Conservation (phyloP, 129 eudicot genomes). For the Heracleum sosnowskyi region DNA sequence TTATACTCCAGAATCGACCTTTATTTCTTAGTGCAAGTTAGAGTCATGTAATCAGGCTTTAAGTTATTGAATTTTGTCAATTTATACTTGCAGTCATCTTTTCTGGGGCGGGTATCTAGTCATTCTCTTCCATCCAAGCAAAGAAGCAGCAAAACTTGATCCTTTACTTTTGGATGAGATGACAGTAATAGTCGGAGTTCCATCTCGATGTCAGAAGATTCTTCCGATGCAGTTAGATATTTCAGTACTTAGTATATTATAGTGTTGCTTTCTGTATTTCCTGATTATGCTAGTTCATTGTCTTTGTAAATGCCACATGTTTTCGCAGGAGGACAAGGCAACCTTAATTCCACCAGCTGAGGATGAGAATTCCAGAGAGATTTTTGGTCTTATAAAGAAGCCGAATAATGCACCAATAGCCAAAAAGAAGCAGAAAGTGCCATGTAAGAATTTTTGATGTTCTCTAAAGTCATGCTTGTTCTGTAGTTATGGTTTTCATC, state of each 20-base stretch:
- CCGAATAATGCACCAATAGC: slow-evolving; percentile 39
- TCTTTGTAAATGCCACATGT: background rate
- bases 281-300: background rate
- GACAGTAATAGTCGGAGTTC: slow-evolving; percentile 89
- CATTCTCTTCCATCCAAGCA: slow-evolving; percentile 43
- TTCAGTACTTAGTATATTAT: background rate
- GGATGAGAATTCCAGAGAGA: no score
- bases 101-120: slow-evolving; percentile 48
- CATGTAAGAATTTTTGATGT: slow-evolving; percentile 37
- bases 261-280: background rate
- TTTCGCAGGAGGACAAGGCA: no score
- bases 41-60: background rate
- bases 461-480: background rate
- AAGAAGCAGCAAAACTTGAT: slow-evolving; percentile 34
- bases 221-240: slow-evolving; percentile 44
- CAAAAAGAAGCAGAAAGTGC: slow-evolving; percentile 50
- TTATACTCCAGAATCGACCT: background rate
- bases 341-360: no score
- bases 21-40: background rate
- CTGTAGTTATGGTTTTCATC: background rate
- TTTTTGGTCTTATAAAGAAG: no score
- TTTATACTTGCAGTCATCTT: slow-evolving; percentile 58
- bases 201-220: slow-evolving; percentile 46
- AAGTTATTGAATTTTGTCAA: background rate
- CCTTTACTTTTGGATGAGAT: slow-evolving; percentile 80